Evolutionary conservation across 208 protist genomes (phyloP).

Genomic region (Trypanosoma caninum): DNA sequence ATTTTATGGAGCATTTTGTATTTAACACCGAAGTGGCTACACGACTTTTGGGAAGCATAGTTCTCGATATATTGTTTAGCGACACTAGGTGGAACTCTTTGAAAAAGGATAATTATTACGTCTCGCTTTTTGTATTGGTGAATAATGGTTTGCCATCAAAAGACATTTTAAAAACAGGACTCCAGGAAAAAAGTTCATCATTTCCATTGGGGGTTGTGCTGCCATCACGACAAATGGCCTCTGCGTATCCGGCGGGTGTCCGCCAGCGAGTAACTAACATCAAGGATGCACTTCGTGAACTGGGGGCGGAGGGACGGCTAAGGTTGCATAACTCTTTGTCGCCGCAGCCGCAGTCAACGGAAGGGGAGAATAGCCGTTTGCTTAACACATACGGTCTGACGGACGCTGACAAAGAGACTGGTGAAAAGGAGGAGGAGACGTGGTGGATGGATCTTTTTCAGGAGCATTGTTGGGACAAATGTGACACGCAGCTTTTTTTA

Average conservation of each 20-base stretch:
- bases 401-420: conserved; percentile 2
- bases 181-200: neutral
- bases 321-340: conserved; percentile 10
- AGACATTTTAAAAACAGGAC: no score
- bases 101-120: conserved; percentile 18
- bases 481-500: no score
- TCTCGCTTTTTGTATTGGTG: conserved; percentile 3
- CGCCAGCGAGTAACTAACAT: conserved; percentile 28
- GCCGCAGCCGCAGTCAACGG: neutral
- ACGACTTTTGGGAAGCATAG: conserved; percentile 22
- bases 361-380: neutral
- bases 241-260: conserved; percentile 12
- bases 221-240: conserved; percentile 24
- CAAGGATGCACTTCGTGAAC: conserved; percentile 23
- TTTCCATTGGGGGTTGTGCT: conserved; percentile 22
- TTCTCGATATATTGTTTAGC: conserved; percentile 19
- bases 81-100: conserved; percentile 13
- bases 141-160: neutral
- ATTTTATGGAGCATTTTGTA: neutral
- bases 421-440: no score
- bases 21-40: neutral
- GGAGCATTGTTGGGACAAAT: no score
- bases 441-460: no score
- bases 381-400: neutral
- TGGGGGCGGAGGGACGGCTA: conserved; percentile 12